Base-by-base conservation (phyloP, 768 basidiomycete species). In the Lentinula sp. region DNA sequence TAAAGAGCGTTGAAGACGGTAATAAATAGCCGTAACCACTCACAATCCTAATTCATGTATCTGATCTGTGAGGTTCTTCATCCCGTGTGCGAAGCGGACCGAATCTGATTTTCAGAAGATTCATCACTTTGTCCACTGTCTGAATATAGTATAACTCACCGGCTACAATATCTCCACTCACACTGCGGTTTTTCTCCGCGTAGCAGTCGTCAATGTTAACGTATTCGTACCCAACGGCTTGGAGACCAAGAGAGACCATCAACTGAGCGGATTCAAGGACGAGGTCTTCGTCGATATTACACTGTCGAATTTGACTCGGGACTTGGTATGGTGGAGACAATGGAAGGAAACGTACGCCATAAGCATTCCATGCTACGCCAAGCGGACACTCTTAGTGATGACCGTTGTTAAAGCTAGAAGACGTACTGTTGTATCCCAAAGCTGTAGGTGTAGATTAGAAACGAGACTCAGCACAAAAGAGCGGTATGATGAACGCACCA, bases 161-260 rank as follows among this genome's bases (percentile, higher is more conserved):
- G 62, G 78, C 82, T 52, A 84, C 72, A 16, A 88, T 79, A 64
- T 83, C 74, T 3, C 86, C 85, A 18, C 63, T 66, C 0, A 75
- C 70, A 50, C 72, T 81, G 10, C 86, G 76, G 54, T 80, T 74
- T 63, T 77, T 83, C 70, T 85, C 81, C 0, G 86, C 78, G 59
- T 82, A 88, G 64, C 86, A 88, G 65, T 87, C 86, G 63, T 88
- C 86, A 54, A 88, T 74, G 65, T 87, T 87, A 64, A 87, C 73
- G 61, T 80, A 77, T 50, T 77, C 73, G 61, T 88, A 88, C 6
- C 86, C 86, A 36, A 74, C 82, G 53, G 76, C 82, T 63, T 72
- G 69, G 53, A 87, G 79, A 3, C 85, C 85, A n/a, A 85, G 74
- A 18, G 76, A 76, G 66, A 81, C 81, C 76, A 87, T 79, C 46